Base-by-base conservation (phyloP, 495 filamentous ascomycete species). In the Penicillium coffeae region DNA sequence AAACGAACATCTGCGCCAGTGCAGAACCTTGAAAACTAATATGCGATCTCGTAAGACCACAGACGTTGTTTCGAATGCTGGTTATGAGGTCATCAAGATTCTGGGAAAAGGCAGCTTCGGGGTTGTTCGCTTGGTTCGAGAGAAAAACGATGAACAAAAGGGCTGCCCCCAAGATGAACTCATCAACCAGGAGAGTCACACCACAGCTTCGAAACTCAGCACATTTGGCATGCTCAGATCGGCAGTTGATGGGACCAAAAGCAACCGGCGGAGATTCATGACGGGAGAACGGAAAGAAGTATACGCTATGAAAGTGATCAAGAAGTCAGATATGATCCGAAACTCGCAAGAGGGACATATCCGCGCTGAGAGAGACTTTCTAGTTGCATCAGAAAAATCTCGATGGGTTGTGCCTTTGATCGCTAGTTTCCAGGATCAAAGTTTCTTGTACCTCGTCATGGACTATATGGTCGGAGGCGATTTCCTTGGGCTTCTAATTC, bases 381-480 rank as follows among this genome's bases (percentile, higher is more conserved):
- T 97, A 2, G 88, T 95, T 34, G 82, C 85, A 10, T 89, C 89
- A 6, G 88, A 89, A 59, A 83, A 79, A 16, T 93, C 86, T 8
- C 76, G 75, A 50, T 96, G 90, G 91, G 83, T 96, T 36, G 88
- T 97, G 19, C 87, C 90, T 13, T 76, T 97, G 30, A 80, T 95
- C 48, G 78, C 87, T 40, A 92, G 88, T 56, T 95, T 97, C 58
- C 89, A 97, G 62, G 92, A 97, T 64, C 71, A 75, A 27, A 76
- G 77, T 14, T 86, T 89, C 56, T 72, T 97, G 20, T 96, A 96
- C 59, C 81, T 97, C 9, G 86, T 95, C 47, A 96, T 96, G 90
- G 90, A 97, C 48, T 97, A 95, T 60, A 94, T 95, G 88, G 84
- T 94, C 6, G 92, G 92, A 13, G 92, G 92, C 2, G 92, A 97